Evolutionary conservation across 805 yeast species (phyloP), one percentile per base, ranked within the genome.

Genomic region (Kuraishia floccosa): DNA sequence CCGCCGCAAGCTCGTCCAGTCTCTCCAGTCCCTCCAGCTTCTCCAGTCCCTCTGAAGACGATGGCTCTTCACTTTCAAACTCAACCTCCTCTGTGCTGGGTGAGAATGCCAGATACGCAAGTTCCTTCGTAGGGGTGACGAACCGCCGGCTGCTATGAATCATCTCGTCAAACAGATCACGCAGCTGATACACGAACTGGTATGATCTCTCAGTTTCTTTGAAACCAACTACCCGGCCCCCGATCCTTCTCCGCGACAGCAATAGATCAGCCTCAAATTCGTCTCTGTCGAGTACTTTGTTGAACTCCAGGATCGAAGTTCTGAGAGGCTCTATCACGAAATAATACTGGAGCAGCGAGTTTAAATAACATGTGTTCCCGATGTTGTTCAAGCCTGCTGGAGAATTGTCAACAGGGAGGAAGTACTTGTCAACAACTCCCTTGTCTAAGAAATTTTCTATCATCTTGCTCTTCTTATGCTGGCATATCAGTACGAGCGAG

Each of bases 361-460:
- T 89, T 51, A 91, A 61, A 43, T 87, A 87, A 53, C 98, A 91
- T 0, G 98, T 89, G 49, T 91, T 91, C 16, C 98, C 98, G 38
- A 86, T 87, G 49, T 91, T 91, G 52, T 80, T 83, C 46, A 91
- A 63, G 0, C 98, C 98, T 3, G 85, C 83, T 0, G 98, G 98
- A 72, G 89, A 76, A 30, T 71, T 67, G 11, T 69, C 76, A 0
- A 73, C 68, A 0, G 86, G 76, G 13, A 81, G 51, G 2, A 67
- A 51, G 7, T 65, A 55, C 4, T 74, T 67, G 47, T 79, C 83
- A 23, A 79, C 57, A 14, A 65, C 54, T 0, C 94, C 94, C 0
- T 73, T 63, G 24, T 58, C 60, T 20, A 85, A 53, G 42, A 65
- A 85, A 9, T 72, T 63, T 4, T 49, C 45, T 11, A 85, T 64